Conservation (phyloP, 306 rosid genomes). For the Corylus heterophylla region DNA sequence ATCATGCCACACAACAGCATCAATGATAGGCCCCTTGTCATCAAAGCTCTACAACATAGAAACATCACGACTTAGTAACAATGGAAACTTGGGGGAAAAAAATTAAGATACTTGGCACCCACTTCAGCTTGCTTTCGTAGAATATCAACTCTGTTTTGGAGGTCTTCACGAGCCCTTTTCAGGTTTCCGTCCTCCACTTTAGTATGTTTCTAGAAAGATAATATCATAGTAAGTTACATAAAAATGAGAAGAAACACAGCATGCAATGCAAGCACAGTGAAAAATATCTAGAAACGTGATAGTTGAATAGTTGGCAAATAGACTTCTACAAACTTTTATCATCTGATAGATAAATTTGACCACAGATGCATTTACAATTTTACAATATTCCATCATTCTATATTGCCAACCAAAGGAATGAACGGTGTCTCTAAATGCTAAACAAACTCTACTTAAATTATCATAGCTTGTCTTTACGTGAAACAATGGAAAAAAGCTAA, state of each 20-base stretch:
- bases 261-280: slow-evolving; percentile 19
- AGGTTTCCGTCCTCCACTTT: slow-evolving; percentile 63
- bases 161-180: slow-evolving; percentile 75
- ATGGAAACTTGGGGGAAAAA: slow-evolving; percentile 18
- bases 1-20: slow-evolving; percentile 97
- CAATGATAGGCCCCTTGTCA: slow-evolving; percentile 87
- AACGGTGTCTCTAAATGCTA: neutral
- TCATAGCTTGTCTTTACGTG: neutral
- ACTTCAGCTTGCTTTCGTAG: slow-evolving; percentile 88
- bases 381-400: slow-evolving; percentile 1
- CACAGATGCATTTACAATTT: neutral
- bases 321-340: neutral
- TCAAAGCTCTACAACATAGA: slow-evolving; percentile 67
- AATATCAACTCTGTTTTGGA: slow-evolving; percentile 73
- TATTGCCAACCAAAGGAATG: neutral
- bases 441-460: slow-evolving; percentile 1
- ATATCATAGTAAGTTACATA: slow-evolving; percentile 23
- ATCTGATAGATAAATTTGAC: slow-evolving; percentile 3
- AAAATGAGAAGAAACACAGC: slow-evolving; percentile 7
- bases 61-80: slow-evolving; percentile 21
- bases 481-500: neutral
- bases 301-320: neutral
- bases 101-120: slow-evolving; percentile 32
- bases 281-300: neutral
- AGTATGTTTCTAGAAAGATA: slow-evolving; percentile 57